These are phyloP conservation scores for Schwanniomyces yamadae DNA, from an alignment of 805 yeast species.

Conservation along the genomic window DNA sequence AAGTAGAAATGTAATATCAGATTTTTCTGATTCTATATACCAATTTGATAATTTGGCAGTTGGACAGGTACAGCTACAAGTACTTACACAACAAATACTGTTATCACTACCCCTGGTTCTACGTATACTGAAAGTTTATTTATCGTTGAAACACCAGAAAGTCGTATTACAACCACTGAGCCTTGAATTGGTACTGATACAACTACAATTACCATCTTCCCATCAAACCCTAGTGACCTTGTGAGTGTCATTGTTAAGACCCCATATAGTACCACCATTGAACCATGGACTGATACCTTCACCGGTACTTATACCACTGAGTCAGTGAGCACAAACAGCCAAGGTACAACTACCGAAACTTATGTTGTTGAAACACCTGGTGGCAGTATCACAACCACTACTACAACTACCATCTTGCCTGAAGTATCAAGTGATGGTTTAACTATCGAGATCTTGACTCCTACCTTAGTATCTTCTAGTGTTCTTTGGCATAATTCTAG, in stretches of 20 bases:
- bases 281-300: conserved; percentile 1
- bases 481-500: too few species aligned
- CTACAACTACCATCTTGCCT: too few species aligned
- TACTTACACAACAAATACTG: background rate
- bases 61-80: background rate
- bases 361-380: background rate
- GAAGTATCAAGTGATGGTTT: too few species aligned
- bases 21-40: conserved; percentile 16
- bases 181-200: conserved; percentile 2
- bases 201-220: background rate
- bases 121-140: background rate
- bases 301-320: background rate
- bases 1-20: conserved; percentile 11
- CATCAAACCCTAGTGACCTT: background rate
- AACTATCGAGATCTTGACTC: too few species aligned
- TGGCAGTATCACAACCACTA: background rate
- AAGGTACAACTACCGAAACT: background rate
- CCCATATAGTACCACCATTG: background rate
- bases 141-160: too few species aligned
- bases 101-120: background rate
- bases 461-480: too few species aligned
- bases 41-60: too few species aligned
- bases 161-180: background rate
- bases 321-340: background rate
- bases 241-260: conserved; percentile 1